These are phyloP conservation scores for Tuber calosporum DNA, from an alignment of 495 filamentous ascomycete genomes.

Conservation along the genomic window DNA sequence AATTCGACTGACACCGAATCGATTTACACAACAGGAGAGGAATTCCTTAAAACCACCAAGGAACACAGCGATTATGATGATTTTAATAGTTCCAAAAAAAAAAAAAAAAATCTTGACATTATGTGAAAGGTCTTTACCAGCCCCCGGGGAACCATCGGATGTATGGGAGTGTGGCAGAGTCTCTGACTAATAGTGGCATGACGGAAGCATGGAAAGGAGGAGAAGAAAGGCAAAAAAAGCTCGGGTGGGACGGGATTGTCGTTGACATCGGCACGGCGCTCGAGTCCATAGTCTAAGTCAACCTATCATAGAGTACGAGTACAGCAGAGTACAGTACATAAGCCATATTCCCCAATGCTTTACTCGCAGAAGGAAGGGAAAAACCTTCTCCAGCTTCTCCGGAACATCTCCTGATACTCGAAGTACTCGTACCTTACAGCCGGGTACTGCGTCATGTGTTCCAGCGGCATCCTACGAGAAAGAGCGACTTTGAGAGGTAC, in stretches of 20 bases:
- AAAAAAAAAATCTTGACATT: background rate
- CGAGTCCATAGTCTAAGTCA: background rate
- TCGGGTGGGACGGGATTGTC: background rate
- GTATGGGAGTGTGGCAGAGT: background rate
- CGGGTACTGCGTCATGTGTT: background rate
- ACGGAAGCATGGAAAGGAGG: background rate
- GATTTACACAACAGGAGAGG: background rate
- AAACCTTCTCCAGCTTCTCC: background rate
- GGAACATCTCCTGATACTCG: background rate
- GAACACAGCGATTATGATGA: background rate
- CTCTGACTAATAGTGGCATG: slow-evolving; percentile 1
- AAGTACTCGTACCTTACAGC: background rate
- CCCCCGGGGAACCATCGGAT: background rate
- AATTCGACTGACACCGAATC: background rate
- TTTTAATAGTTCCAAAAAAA: background rate
- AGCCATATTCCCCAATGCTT: background rate
- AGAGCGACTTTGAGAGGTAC: background rate
- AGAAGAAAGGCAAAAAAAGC: background rate
- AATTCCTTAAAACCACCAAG: background rate
- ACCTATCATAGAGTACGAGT: no score
- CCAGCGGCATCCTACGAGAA: no score
- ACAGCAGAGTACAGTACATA: no score
- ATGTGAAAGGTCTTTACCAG: background rate
- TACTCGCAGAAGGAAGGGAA: background rate
- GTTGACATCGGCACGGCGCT: background rate